Evolutionary conservation across 2,329 filamentous ascomycete genomes (phyloP), one percentile per base, ranked within the genome.

Genomic region (Curvularia sp.): DNA sequence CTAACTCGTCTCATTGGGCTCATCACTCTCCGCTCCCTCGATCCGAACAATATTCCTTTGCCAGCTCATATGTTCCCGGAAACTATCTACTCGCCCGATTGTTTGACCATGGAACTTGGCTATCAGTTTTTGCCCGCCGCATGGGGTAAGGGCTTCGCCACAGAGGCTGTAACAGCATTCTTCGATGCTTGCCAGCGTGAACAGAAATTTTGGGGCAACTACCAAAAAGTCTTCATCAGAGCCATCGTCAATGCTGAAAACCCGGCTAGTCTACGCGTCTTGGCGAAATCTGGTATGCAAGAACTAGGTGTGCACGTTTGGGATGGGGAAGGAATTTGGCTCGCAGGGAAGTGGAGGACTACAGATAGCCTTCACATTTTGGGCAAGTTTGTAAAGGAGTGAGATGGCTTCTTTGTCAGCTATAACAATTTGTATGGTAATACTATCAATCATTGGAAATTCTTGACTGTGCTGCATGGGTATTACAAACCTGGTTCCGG

Each of bases 231-330:
- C 2, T 74, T 70, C 55, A 55, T 76, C n/a, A 53, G 71, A 42
- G 71, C 66, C 0, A 65, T 77, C 49, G 72, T 76, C 19, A 74
- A 74, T 57, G 51, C 47, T 10, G 63, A 62, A n/a, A 77, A 77
- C 52, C 62, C 65, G 1, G 57, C 66, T 18, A 76, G 74, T 52
- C 15, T 56, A 53, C 60, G 64, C n/a, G 74, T 77, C 1, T 68
- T 76, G 72, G 56, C 61, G 5, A 77, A 77, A 54, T 45, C 48
- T 21, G 71, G 65, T 15, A 67, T 77, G 63, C 52, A 42, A 49
- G 60, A 67, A 34, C 63, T 47, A 25, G 75, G 73, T 2, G 45
- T 74, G 19, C 68, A 68, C 56, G 53, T 62, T 19, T 73, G 69
- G 72, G 61, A 46, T n/a, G 73, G 64, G 1, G 46, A 68, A 49